Evolutionary conservation across 768 basidiomycete species (phyloP), one percentile per base, ranked within the genome.

Genomic region (Termitomyces sp.): DNA sequence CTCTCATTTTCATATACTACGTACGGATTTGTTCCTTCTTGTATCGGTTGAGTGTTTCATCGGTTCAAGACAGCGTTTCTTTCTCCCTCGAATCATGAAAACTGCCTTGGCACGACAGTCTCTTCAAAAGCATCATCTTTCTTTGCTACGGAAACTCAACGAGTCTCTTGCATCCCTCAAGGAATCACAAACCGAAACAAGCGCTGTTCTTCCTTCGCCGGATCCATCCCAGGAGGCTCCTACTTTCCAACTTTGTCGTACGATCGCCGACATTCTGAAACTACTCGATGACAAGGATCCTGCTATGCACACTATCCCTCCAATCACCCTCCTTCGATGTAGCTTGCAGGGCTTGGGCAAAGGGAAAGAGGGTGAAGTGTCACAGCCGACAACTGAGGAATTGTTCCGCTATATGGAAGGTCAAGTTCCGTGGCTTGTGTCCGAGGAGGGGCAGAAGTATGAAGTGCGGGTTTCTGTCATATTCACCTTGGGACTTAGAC

Each of bases 41-140:
- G 20, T 42, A 4, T 36, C 8, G 26, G 8, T 53, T 14, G n/a
- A 39, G 29, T 46, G 64, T 41, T 24, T 7, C 42, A 43, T 52
- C 26, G 22, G 14, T 18, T n/a, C 9, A 18, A 32, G 59, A 4
- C 58, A 92, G 90, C 81, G 83, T 36, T 83, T 85, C 63, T 72
- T 92, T 24, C 79, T 90, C 26, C 90, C 90, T 4, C 82, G 82
- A 32, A 78, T 92, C 12, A 68, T 79, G 2, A 78, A 74, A 48
- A 83, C 86, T 1, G 77, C 76, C 27, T 67, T 80, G 29, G 88
- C 90, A 9, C 83, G 89, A 32, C 76, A 75, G 54, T 80, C 87
- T 8, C 69, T 92, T 48, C 80, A 75, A 53, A 66, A 73, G 6
- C 87, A 91, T 63, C 88, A 89, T 50, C 72, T 79, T 20, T 68